These are phyloP conservation scores for Acanthamoeba lenticulata DNA, from an alignment of 208 protist species.

Conservation along the genomic window DNA sequence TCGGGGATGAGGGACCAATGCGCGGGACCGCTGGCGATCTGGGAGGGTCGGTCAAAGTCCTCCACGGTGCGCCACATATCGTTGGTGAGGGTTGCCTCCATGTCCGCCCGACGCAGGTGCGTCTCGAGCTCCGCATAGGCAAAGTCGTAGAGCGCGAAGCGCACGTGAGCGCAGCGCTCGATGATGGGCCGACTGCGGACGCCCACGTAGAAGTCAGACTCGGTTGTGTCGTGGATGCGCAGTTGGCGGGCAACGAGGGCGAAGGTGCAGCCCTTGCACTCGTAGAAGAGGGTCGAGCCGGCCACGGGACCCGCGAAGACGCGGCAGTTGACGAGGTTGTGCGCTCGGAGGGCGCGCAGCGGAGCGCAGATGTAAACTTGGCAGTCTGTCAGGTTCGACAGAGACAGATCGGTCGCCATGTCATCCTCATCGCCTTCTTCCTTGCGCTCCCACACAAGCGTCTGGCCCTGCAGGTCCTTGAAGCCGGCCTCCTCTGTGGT, in stretches of 20 bases:
- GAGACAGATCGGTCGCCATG: not conserved
- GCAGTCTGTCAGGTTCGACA: not conserved
- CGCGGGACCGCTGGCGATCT: not conserved
- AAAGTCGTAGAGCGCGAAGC: constrained; percentile 23
- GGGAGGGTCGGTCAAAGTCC: not conserved
- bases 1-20: constrained; percentile 25
- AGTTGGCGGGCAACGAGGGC: not conserved
- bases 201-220: not conserved
- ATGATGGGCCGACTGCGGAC: constrained; percentile 34
- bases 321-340: not conserved
- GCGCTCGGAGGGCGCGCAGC: not conserved
- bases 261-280: not conserved
- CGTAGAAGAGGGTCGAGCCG: not conserved
- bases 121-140: not conserved
- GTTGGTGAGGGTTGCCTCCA: too few relatives aligned
- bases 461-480: not conserved
- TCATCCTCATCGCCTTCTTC: not conserved
- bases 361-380: not conserved
- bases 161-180: not conserved
- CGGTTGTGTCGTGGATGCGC: constrained; percentile 19
- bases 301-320: not conserved
- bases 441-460: not conserved
- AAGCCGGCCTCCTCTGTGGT: not conserved
- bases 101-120: not conserved
- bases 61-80: not conserved